phyloP scores from a whole-genome alignment of 169 alveolate species.

The Plasmodium sp. region DNA sequence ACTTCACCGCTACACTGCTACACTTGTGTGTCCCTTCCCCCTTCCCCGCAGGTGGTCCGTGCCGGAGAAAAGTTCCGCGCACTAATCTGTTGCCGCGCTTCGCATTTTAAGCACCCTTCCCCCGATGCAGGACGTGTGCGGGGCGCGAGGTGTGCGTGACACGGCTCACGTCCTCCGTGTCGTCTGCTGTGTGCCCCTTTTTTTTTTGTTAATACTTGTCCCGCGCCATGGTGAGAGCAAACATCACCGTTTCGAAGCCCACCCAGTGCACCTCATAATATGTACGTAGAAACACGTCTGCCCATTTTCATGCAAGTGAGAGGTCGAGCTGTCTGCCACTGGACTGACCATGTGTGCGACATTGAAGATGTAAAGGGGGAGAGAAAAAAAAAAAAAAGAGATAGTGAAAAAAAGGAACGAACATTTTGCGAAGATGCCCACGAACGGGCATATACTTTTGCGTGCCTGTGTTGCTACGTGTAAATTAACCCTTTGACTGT shows the following conservation, averaged over 20 bases:
- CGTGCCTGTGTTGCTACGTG: background rate
- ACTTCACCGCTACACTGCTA: background rate
- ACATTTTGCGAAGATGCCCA: background rate
- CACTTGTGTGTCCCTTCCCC: background rate
- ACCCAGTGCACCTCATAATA: background rate
- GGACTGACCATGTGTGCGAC: background rate
- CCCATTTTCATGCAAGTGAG: background rate
- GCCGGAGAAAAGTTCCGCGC: conserved; percentile 11
- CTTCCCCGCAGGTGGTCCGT: conserved; percentile 39
- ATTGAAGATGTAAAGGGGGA: background rate
- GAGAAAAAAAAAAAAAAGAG: background rate
- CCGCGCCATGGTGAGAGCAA: background rate
- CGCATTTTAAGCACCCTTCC: background rate
- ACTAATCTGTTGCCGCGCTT: background rate
- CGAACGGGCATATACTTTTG: background rate
- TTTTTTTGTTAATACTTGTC: background rate
- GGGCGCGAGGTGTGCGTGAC: background rate
- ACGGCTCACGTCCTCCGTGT: too few species aligned
- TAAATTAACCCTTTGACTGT: background rate
- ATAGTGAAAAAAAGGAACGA: background rate
- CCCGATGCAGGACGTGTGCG: background rate
- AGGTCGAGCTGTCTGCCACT: background rate
- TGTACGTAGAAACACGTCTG: background rate
- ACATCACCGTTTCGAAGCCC: background rate
- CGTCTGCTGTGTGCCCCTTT: background rate